Conservation (phyloP, 345 rosid species). For the Gossypium mustelinum region DNA sequence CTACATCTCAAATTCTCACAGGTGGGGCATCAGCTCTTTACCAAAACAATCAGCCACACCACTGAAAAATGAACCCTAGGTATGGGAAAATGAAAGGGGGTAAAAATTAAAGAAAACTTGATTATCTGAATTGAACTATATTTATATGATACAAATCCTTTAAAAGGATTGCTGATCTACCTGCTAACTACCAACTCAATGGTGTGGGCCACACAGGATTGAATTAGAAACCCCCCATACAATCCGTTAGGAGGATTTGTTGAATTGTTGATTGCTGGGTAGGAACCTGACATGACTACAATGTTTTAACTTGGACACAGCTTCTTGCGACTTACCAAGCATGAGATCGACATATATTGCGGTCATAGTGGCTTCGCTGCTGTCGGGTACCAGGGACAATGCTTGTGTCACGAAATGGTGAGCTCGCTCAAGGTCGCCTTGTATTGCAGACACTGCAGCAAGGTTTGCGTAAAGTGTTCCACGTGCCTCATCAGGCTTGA, state of each 20-base stretch:
- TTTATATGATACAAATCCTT: slow-evolving; percentile 62
- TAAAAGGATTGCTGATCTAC: slow-evolving; percentile 49
- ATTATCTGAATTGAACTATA: slow-evolving; percentile 53
- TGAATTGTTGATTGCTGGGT: slow-evolving; percentile 33
- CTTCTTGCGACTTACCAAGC: slow-evolving; percentile 73
- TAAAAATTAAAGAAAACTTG: slow-evolving; percentile 22
- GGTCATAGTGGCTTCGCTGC: slow-evolving; percentile 69
- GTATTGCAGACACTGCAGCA: slow-evolving; percentile 51
- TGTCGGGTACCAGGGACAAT: slow-evolving; percentile 49
- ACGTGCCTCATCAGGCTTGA: slow-evolving; percentile 85
- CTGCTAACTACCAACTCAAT: slow-evolving; percentile 31
- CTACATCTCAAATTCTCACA: slow-evolving; percentile 35
- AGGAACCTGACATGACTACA: slow-evolving; percentile 66
- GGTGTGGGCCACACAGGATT: slow-evolving; percentile 20
- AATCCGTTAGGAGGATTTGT: slow-evolving; percentile 23
- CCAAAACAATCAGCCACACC: slow-evolving; percentile 60
- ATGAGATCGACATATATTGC: slow-evolving; percentile 72
- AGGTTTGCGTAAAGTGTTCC: slow-evolving; percentile 32
- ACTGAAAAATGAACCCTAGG: slow-evolving; percentile 37
- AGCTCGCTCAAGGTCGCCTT: slow-evolving; percentile 75
- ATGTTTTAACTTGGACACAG: slow-evolving; percentile 33
- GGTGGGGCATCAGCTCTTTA: slow-evolving; percentile 50
- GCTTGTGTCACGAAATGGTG: slow-evolving; percentile 53
- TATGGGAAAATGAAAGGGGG: slow-evolving; percentile 17
- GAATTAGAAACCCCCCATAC: slow-evolving; percentile 26